Base-by-base conservation (phyloP, 2,329 filamentous ascomycete genomes). In the Diaporthe amygdali region DNA sequence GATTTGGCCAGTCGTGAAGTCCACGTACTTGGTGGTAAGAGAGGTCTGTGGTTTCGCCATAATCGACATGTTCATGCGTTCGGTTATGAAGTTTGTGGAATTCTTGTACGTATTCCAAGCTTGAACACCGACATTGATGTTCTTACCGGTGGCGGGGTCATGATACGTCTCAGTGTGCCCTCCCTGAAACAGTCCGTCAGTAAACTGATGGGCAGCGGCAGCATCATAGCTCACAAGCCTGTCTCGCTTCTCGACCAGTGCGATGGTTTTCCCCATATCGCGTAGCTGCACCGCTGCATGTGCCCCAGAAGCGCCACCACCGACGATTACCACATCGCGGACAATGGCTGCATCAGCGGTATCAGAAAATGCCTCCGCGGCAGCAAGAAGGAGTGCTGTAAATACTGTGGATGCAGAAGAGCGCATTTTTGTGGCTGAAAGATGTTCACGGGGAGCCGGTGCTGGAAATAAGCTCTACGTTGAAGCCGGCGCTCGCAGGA, bases 101-200 rank as follows among this genome's bases (percentile, higher is more conserved):
- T 81, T 77, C 39, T 77, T 79, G 73, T 83, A 78, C 54, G 81
- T 72, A 37, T 77, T 76, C 37, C 76, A 76, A 0, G 71, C 70
- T 47, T 77, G 75, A 0, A 77, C 74, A 22, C 75, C 76, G 8
- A 73, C 59, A 30, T 77, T 76, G 44, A 74, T 72, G 7, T 52
- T 47, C 51, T 74, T 72, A 20, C 76, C 78, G 1, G 74, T 73
- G 3, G 59, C 72, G 9, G 79, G 76, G 69, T 82, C 77, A 3
- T 66, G 72, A 63, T 79, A 79, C 10, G 76, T 79, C 20, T 79
- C 76, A 15, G 76, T 76, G 68, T 81, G 78, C 22, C 81, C 81
- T 17, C 81, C 81, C 75, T 76, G 15, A 25, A 41, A 37, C 30
- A 44, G 22, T 12, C 30, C 25, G 32, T 51, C 32, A 66, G 61